Evolutionary conservation across 805 yeast genomes (phyloP), one percentile per base, ranked within the genome.

Genomic region (Helenozyma baotianmanensis): DNA sequence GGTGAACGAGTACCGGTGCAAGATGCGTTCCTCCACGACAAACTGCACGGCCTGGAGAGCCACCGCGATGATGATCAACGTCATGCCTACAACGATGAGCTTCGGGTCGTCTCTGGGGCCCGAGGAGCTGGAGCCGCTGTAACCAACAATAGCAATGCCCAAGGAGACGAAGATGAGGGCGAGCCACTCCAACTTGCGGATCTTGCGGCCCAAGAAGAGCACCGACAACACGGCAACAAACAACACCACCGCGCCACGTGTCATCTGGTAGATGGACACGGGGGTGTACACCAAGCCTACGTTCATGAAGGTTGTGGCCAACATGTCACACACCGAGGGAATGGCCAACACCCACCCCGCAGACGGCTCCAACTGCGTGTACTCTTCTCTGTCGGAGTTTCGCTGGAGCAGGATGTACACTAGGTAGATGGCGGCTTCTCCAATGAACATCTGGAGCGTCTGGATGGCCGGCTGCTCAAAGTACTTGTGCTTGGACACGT

Each of bases 381-480:
- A 45, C 14, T 38, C 38, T 4, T 33, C 16, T 9, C 48, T 32
- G 17, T 27, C 35, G 7, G 42, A 31, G 9, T 44, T 42, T 32
- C 48, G 47, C 33, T 54, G 53, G 17, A 56, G 25, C 24, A 58
- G 37, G 41, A 49, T 51, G 42, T 62, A 70, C 13, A 69, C 68
- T 6, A 70, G 25, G 54, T 67, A 70, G 31, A 78, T 72, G 16
- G 59, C 54, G 23, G 74, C 56, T 50, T 84, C 94, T 15, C 89
- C 94, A 4, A 81, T 53, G 49, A 84, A 83, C 92, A 84, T 84
- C 56, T 84, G 90, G 13, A 81, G 58, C 2, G 92, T 79, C 53
- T 84, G 92, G 22, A 84, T 52, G 6, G 80, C 86, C 0, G 94
- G 92, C 58, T 83, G 89, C 44, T 83, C 84, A 48, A 82, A 84